Conservation (phyloP, 1,139 yeast genomes). For the Zygoascus hellenicus region DNA sequence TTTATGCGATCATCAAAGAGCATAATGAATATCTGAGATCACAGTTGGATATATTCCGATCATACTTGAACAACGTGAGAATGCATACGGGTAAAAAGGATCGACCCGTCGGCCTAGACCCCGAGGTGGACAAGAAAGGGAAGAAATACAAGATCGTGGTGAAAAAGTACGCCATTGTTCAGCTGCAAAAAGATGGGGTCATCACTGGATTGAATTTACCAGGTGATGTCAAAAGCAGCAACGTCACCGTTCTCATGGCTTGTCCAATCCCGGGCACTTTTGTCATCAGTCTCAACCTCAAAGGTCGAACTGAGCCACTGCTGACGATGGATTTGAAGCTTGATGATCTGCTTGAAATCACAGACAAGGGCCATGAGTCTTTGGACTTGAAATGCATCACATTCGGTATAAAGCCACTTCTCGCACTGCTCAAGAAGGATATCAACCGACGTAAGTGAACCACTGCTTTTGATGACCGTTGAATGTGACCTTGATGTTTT, state of each 20-base stretch:
- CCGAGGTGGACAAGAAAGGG: constrained; percentile 19
- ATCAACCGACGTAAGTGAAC: constrained; percentile 14
- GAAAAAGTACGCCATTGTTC: constrained; percentile 31
- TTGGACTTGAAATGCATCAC: constrained; percentile 33
- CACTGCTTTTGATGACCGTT: not conserved
- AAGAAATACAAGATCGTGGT: constrained; percentile 28
- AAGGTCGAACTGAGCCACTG: constrained; percentile 32
- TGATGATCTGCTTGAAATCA: constrained; percentile 35
- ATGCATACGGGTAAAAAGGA: constrained; percentile 33
- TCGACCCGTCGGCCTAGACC: constrained; percentile 25
- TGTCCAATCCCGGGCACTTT: constrained; percentile 36
- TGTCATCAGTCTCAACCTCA: constrained; percentile 33
- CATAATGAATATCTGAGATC: constrained; percentile 36
- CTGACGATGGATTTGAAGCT: constrained; percentile 32
- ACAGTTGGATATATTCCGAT: constrained; percentile 36
- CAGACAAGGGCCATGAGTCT: constrained; percentile 26
- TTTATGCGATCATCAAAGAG: constrained; percentile 33
- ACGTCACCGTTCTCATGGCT: constrained; percentile 27
- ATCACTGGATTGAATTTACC: constrained; percentile 31
- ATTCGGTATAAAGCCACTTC: constrained; percentile 27
- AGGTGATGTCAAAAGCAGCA: constrained; percentile 21
- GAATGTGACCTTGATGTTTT: not conserved
- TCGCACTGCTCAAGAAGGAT: constrained; percentile 25
- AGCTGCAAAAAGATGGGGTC: constrained; percentile 32
- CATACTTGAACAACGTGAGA: constrained; percentile 36